Evolutionary conservation across 192 early-diverging fungal species (phyloP), one percentile per base, ranked within the genome.

Genomic region (Backusella tarrabulga): DNA sequence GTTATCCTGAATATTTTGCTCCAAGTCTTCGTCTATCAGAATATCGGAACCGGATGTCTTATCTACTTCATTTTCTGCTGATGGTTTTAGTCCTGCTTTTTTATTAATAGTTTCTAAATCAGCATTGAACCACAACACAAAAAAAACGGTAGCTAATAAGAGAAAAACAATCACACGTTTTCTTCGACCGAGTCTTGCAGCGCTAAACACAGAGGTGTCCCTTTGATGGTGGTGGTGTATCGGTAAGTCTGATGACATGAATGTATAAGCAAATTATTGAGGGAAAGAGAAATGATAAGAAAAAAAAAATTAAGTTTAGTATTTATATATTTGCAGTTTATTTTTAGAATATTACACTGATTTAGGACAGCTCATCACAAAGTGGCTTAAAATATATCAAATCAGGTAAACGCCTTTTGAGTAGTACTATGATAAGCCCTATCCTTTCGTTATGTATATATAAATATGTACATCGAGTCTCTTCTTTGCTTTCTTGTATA

Each of bases 71-170:
- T 26, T 29, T 29, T 9, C 56, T 29, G 11, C 2, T 63, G 56
- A 29, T 63, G 56, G 4, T 29, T 29, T 63, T 14, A 63, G 12
- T 12, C 26, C 56, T 63, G 56, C 68, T 70, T 35, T 70, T 12
- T n/a, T 38, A 70, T 41, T 70, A 23, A 63, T 63, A 12, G 36
- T n/a, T 21, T 70, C 68, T 36, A 72, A 50, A 50, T 44, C 71
- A 72, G 71, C 42, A 19, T 44, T 72, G 15, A 72, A 72, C 71
- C 71, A 72, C 46, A 72, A 72, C 26, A 72, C 41, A 40, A 29
- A 72, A 44, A 72, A 9, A 5, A 35, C 41, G 4, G 41, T 44
- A 7, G 42, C 44, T 50, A 72, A 14, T 29, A 72, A 17, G 6
- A 72, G 46, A 17, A 50, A 44, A 21, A 72, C 50, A 19, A 72